These are phyloP conservation scores for Coemansia sp. DNA, from an alignment of 192 early-diverging fungal genomes.

Conservation along the genomic window DNA sequence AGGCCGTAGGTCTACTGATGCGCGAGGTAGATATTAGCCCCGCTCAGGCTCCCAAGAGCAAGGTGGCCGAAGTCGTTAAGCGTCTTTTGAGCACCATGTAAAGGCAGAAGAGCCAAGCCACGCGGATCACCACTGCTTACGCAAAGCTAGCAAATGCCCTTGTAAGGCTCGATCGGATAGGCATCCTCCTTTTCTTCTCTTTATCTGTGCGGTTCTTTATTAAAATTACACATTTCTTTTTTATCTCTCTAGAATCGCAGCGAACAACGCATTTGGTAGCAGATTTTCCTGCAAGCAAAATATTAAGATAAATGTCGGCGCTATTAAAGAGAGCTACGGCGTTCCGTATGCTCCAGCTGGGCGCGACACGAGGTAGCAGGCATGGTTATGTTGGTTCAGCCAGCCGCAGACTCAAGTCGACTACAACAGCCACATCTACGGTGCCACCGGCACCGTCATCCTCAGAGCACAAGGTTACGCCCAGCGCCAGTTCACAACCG, in stretches of 20 bases:
- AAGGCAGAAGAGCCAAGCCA: background rate
- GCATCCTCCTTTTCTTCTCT: too few species aligned
- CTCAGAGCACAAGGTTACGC: slow-evolving; percentile 11
- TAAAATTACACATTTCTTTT: background rate
- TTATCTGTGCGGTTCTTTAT: background rate
- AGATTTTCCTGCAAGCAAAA: background rate
- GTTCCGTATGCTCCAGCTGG: background rate
- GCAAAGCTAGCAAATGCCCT: background rate
- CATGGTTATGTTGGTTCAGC: background rate
- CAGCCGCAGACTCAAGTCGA: slow-evolving; percentile 25
- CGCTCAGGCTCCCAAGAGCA: slow-evolving; percentile 72
- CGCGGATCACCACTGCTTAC: background rate
- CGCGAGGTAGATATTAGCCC: slow-evolving; percentile 72
- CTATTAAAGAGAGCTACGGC: background rate
- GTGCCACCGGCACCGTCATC: background rate
- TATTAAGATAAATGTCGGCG: slow-evolving; percentile 8
- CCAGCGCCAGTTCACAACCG: background rate
- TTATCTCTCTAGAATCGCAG: background rate
- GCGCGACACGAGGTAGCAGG: background rate
- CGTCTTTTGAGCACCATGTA: slow-evolving; percentile 54
- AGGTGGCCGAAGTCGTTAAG: slow-evolving; percentile 77
- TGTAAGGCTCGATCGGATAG: background rate
- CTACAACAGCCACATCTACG: slow-evolving; percentile 9
- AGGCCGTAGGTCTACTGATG: slow-evolving; percentile 89
- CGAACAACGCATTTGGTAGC: background rate